A percentile compares a stretch with the other conserved stretches of the same genome.
Evolutionary conservation across 75 land plant genomes (phyloP).

Genomic region (Cunninghamia lanceolata): DNA sequence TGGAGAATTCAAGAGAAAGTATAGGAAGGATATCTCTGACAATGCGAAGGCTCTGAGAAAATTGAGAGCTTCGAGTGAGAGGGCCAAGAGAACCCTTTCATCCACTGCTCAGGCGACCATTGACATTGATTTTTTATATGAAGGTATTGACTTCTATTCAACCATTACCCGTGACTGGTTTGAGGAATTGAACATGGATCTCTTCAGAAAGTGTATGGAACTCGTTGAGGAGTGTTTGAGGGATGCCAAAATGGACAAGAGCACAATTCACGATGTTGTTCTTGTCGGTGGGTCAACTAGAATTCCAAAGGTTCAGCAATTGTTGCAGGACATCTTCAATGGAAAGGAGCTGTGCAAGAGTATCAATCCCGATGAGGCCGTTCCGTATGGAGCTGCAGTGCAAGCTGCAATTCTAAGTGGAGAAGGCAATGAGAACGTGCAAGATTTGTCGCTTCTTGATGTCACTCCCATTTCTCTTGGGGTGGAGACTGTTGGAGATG

Average conservation of each 20-base stretch:
- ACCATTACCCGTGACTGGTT: constrained; percentile 74
- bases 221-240: too few relatives aligned
- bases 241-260: too few relatives aligned
- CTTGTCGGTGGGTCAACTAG: too few relatives aligned
- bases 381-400: constrained; percentile 77
- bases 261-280: too few relatives aligned
- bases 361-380: constrained; percentile 80
- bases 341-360: constrained; percentile 90
- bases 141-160: constrained; percentile 72
- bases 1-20: constrained; percentile 74
- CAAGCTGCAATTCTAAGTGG: constrained; percentile 77
- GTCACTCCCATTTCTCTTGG: constrained; percentile 70
- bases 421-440: constrained; percentile 75
- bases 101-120: constrained; percentile 76
- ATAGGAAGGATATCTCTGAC: constrained; percentile 72
- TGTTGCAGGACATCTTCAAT: too few relatives aligned
- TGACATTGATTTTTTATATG: constrained; percentile 69
- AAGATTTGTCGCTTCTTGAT: constrained; percentile 62
- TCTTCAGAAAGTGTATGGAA: too few relatives aligned
- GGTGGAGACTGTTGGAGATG: constrained; percentile 73
- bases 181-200: too few relatives aligned
- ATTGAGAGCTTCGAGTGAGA: constrained; percentile 60
- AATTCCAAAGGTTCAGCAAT: too few relatives aligned
- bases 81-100: constrained; percentile 72
- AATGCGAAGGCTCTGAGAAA: constrained; percentile 59